phyloP scores from a whole-genome alignment of 176 grass and related monocot genomes.

The Urochloa ruziziensis region DNA sequence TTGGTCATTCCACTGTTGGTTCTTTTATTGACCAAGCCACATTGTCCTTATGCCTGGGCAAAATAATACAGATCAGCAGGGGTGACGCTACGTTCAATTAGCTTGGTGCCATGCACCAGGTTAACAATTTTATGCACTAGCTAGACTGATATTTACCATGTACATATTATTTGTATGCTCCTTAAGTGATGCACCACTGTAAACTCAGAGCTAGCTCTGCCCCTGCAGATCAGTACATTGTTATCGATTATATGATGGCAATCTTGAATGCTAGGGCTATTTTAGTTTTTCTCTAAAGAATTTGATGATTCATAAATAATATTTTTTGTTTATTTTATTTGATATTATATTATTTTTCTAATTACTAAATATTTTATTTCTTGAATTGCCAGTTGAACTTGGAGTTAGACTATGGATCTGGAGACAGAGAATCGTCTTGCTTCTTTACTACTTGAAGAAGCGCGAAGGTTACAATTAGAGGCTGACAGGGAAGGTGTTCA shows the following conservation, averaged over 20 bases:
- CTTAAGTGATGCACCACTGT: too few relatives aligned
- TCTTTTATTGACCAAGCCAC: background rate
- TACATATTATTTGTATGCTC: too few relatives aligned
- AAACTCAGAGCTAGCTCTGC: too few relatives aligned
- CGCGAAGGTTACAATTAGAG: slow-evolving; percentile 61
- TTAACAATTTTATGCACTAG: too few relatives aligned
- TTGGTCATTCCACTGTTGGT: background rate
- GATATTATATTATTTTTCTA: background rate
- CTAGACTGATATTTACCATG: too few relatives aligned
- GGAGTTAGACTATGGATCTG: slow-evolving; percentile 64
- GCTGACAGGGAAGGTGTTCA: slow-evolving; percentile 86
- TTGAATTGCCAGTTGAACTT: background rate
- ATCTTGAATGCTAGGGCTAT: background rate
- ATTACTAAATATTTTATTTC: background rate
- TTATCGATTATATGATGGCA: background rate
- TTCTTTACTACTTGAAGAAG: slow-evolving; percentile 75
- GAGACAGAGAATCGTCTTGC: slow-evolving; percentile 84
- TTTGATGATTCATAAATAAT: background rate
- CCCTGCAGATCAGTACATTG: background rate
- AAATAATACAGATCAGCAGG: background rate
- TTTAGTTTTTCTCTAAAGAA: background rate
- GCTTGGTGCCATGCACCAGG: too few relatives aligned
- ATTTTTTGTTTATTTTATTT: background rate
- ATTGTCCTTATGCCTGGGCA: background rate
- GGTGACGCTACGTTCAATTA: too few relatives aligned